These are phyloP conservation scores for Beta corolliflora DNA, from an alignment of 179 eudicot genomes.

Conservation along the genomic window DNA sequence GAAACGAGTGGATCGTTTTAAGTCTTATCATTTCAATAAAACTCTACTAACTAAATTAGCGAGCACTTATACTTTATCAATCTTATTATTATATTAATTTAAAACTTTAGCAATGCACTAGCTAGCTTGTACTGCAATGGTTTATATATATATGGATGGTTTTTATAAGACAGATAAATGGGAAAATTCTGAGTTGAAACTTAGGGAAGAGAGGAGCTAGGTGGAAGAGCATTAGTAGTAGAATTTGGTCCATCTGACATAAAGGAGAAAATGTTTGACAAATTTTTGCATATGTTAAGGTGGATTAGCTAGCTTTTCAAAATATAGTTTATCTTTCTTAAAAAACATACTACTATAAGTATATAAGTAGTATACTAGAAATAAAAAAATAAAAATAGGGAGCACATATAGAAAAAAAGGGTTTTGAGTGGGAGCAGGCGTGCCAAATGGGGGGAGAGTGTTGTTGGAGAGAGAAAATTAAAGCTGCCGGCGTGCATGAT, in stretches of 20 bases:
- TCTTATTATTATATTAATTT: too few relatives aligned
- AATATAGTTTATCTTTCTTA: neutral
- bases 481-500: constrained; percentile 60
- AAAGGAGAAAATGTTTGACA: constrained; percentile 13
- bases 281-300: neutral
- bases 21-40: too few relatives aligned
- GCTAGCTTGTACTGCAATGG: too few relatives aligned
- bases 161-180: too few relatives aligned
- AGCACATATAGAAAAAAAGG: neutral
- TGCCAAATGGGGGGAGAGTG: constrained; percentile 34
- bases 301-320: constrained; percentile 15
- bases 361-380: neutral
- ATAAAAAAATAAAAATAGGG: neutral
- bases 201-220: neutral
- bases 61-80: too few relatives aligned
- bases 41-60: too few relatives aligned
- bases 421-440: constrained; percentile 67
- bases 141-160: too few relatives aligned
- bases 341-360: neutral
- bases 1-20: too few relatives aligned
- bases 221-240: too few relatives aligned
- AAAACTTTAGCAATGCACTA: too few relatives aligned
- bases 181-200: too few relatives aligned
- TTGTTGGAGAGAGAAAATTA: constrained; percentile 42
- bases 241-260: neutral